phyloP scores from a whole-genome alignment of 208 protist species.

The Herpetomonas tarakana region DNA sequence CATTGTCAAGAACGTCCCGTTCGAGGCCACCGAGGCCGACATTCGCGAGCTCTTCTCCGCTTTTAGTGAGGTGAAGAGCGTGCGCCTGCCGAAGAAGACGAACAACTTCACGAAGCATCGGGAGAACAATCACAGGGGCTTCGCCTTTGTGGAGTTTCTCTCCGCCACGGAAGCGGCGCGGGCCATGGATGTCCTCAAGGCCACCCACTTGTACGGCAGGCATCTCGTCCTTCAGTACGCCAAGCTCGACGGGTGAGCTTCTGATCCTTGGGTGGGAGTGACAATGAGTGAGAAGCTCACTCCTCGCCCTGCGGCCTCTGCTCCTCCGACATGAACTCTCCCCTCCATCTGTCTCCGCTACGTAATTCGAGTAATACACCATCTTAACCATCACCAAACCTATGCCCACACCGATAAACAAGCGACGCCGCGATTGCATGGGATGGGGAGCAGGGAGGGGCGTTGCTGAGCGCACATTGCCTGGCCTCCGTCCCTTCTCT shows the following conservation, averaged over 20 bases:
- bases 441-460: no score
- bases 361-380: no score
- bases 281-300: neutral
- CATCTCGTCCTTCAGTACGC: constrained; percentile 97
- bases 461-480: no score
- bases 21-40: constrained; percentile 97
- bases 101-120: constrained; percentile 74
- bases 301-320: no score
- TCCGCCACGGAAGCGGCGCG: constrained; percentile 93
- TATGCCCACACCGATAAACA: no score
- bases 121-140: constrained; percentile 94
- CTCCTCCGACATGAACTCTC: no score
- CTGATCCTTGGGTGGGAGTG: neutral
- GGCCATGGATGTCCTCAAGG: constrained; percentile 89
- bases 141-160: constrained; percentile 98
- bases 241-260: constrained; percentile 77
- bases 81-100: constrained; percentile 96
- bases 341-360: no score
- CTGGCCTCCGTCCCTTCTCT: no score
- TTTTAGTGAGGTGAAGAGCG: constrained; percentile 94
- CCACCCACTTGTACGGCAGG: constrained; percentile 98
- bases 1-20: constrained; percentile 98
- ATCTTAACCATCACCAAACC: no score
- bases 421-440: no score
- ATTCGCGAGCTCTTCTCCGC: constrained; percentile 95